These are phyloP conservation scores for Atalantia buxifolia DNA, from an alignment of 345 rosid genomes.

Conservation along the genomic window DNA sequence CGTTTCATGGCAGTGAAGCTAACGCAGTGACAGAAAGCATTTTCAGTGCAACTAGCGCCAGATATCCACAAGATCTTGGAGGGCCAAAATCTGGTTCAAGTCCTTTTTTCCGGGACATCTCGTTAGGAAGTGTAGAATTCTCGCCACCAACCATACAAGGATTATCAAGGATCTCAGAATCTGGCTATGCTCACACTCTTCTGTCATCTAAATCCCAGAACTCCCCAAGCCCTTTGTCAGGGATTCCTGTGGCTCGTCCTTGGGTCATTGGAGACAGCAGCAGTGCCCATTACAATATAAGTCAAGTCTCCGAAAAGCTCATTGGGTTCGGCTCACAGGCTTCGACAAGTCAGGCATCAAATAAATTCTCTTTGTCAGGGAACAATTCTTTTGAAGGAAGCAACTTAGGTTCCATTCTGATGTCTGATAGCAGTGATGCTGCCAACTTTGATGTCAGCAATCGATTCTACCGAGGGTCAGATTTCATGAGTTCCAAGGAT, in stretches of 20 bases:
- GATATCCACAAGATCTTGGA: conserved; percentile 27
- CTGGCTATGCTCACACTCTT: conserved; percentile 93
- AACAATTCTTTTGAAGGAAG: conserved; percentile 35
- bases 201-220: conserved; percentile 76
- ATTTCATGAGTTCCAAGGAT: conserved; percentile 26
- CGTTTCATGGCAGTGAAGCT: conserved; percentile 31
- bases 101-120: conserved; percentile 34
- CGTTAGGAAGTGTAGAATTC: conserved; percentile 35
- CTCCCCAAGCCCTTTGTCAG: conserved; percentile 35
- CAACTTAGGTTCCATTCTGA: conserved; percentile 21
- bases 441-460: conserved; percentile 27
- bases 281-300: conserved; percentile 16
- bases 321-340: conserved; percentile 23
- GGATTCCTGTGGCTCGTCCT: conserved; percentile 33
- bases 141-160: conserved; percentile 37
- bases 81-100: conserved; percentile 27
- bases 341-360: conserved; percentile 23
- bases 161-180: conserved; percentile 39
- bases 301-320: conserved; percentile 28
- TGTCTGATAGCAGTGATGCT: conserved; percentile 29
- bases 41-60: conserved; percentile 20
- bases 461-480: conserved; percentile 31
- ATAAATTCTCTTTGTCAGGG: conserved; percentile 27
- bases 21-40: conserved; percentile 22
- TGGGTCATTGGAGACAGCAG: conserved; percentile 27